Conservation (phyloP, 306 rosid genomes). For the Quillaja saponaria region DNA sequence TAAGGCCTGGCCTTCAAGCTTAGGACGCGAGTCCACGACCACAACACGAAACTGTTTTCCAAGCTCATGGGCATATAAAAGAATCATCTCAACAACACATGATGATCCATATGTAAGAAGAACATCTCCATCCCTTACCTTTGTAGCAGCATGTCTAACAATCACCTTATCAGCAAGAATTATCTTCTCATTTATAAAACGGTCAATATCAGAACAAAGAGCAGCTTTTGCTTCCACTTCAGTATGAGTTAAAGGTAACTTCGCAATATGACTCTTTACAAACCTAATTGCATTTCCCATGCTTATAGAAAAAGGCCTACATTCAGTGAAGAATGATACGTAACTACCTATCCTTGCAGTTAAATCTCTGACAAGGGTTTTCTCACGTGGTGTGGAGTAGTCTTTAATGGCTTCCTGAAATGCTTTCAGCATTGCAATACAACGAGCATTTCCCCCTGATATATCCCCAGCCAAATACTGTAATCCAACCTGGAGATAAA, state of each 20-base stretch:
- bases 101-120: conserved; percentile 80
- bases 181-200: conserved; percentile 75
- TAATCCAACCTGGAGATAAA: conserved; percentile 70
- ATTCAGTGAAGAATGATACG: conserved; percentile 73
- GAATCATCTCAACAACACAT: conserved; percentile 71
- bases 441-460: conserved; percentile 81
- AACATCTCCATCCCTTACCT: conserved; percentile 82
- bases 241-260: conserved; percentile 50
- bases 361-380: conserved; percentile 68
- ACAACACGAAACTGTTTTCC: conserved; percentile 82
- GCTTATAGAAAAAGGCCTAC: conserved; percentile 84
- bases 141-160: conserved; percentile 64
- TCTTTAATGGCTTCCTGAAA: conserved; percentile 75
- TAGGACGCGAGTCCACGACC: conserved; percentile 86
- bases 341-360: conserved; percentile 73
- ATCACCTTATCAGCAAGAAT: conserved; percentile 83
- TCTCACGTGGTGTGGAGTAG: conserved; percentile 72
- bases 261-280: conserved; percentile 63
- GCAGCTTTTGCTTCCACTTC: conserved; percentile 75
- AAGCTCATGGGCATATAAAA: conserved; percentile 66
- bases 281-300: conserved; percentile 89
- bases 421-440: conserved; percentile 81
- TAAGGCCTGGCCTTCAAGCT: conserved; percentile 78
- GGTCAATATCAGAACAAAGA: conserved; percentile 67
- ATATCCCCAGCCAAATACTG: conserved; percentile 69